Percentiles rank a stretch among this genome's conserved stretches.
phyloP scores from a whole-genome alignment of 1,284 basidiomycete genomes.

The Puccinia hordei region DNA sequence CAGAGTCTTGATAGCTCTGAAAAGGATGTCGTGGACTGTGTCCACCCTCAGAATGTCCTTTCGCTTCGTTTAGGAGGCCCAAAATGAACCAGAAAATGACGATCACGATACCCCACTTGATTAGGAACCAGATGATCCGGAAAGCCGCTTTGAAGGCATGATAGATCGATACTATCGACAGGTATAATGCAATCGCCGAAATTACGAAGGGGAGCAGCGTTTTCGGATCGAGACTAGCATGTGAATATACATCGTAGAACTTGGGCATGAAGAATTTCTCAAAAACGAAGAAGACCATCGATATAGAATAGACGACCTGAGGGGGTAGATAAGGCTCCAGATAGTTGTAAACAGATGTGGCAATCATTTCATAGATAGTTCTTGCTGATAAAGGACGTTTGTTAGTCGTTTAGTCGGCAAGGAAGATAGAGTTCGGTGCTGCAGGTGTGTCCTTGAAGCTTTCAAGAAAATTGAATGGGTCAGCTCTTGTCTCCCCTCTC shows the following conservation, averaged over 20 bases:
- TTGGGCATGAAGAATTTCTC: conserved; percentile 41
- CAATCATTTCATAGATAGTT: conserved; percentile 13
- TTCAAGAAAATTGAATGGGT: not conserved
- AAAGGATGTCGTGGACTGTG: not conserved
- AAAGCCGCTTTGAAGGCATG: conserved; percentile 35
- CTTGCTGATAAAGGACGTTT: not conserved
- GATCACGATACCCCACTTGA: conserved; percentile 40
- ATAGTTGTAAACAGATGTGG: conserved; percentile 27
- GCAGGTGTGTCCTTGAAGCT: not conserved
- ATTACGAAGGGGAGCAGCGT: conserved; percentile 33
- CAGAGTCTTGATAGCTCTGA: conserved; percentile 18
- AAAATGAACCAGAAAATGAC: conserved; percentile 29
- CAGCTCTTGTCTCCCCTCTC: not conserved
- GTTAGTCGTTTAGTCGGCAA: not conserved
- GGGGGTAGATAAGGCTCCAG: conserved; percentile 34
- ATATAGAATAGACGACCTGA: conserved; percentile 18
- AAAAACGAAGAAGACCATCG: conserved; percentile 25
- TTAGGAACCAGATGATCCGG: conserved; percentile 32
- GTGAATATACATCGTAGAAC: conserved; percentile 26
- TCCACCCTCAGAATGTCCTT: not conserved
- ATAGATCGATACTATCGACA: conserved; percentile 38
- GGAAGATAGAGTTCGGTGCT: not conserved
- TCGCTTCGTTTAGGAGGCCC: conserved; percentile 26
- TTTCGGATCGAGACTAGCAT: conserved; percentile 45
- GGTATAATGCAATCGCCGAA: conserved; percentile 35